Conservation (phyloP, 306 rosid species). For the Cucurbita argyrosperma region DNA sequence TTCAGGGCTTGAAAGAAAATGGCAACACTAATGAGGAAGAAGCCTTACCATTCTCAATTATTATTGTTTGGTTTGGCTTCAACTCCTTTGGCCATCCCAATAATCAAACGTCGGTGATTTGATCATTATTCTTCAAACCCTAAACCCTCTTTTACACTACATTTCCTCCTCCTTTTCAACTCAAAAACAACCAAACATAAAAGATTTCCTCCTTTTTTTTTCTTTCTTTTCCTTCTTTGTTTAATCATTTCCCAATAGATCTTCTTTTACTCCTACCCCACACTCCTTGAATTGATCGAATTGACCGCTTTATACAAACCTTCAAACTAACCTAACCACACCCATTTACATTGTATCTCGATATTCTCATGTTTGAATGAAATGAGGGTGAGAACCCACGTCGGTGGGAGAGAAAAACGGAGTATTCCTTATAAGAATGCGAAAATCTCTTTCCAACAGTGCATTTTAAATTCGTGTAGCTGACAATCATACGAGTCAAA, state of each 20-base stretch:
- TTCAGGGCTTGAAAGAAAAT: neutral
- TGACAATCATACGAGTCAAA: no score
- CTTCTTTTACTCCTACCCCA: neutral
- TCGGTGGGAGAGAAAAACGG: no score
- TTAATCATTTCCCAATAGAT: neutral
- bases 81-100: neutral
- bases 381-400: neutral
- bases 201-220: neutral
- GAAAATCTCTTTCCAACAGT: no score
- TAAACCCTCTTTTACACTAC: neutral
- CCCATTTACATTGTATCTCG: neutral
- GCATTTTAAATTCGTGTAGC: no score
- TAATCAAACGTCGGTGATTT: neutral
- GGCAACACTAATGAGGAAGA: neutral
- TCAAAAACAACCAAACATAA: no score
- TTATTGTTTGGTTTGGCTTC: neutral
- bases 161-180: no score
- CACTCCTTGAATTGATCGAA: neutral
- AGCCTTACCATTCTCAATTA: neutral
- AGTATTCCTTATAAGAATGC: no score
- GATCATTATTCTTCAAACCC: neutral
- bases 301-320: neutral
- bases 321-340: neutral
- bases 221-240: neutral
- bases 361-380: neutral